These are phyloP conservation scores for Pichia deserticola DNA, from an alignment of 805 yeast species.

Conservation along the genomic window DNA sequence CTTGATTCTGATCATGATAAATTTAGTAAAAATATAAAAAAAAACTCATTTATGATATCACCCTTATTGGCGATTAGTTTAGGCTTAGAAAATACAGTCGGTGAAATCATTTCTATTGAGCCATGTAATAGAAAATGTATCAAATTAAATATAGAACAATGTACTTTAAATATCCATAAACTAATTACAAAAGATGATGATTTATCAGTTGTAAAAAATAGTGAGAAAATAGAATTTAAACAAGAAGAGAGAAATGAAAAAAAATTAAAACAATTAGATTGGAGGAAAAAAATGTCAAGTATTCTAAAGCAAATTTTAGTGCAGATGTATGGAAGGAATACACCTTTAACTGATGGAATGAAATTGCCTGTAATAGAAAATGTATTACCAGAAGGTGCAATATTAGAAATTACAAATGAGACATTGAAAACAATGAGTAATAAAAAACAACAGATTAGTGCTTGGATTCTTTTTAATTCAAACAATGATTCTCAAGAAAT, in stretches of 20 bases:
- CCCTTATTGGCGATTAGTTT: constrained; percentile 44
- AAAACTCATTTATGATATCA: constrained; percentile 5
- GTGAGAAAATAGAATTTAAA: background rate
- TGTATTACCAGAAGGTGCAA: constrained; percentile 52
- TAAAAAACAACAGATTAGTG: constrained; percentile 7
- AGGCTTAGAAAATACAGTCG: constrained; percentile 42
- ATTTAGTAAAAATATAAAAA: no score
- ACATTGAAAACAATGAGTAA: background rate
- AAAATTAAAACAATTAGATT: constrained; percentile 27
- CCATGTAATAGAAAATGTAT: constrained; percentile 9
- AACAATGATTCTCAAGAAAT: constrained; percentile 21
- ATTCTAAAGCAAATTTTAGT: constrained; percentile 12
- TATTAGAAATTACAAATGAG: constrained; percentile 28
- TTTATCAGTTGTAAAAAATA: background rate
- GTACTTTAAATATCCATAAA: constrained; percentile 38
- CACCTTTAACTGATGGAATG: constrained; percentile 41
- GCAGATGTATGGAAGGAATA: background rate
- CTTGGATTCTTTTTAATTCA: constrained; percentile 17
- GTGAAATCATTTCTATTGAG: constrained; percentile 47
- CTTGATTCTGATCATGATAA: no score
- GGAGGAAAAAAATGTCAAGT: constrained; percentile 17
- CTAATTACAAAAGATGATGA: constrained; percentile 35
- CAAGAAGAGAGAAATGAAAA: constrained; percentile 10
- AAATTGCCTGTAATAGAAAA: constrained; percentile 45
- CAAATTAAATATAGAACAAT: constrained; percentile 2